phyloP scores from a whole-genome alignment of 2,329 filamentous ascomycete species.

The Hypoxylon sp. region DNA sequence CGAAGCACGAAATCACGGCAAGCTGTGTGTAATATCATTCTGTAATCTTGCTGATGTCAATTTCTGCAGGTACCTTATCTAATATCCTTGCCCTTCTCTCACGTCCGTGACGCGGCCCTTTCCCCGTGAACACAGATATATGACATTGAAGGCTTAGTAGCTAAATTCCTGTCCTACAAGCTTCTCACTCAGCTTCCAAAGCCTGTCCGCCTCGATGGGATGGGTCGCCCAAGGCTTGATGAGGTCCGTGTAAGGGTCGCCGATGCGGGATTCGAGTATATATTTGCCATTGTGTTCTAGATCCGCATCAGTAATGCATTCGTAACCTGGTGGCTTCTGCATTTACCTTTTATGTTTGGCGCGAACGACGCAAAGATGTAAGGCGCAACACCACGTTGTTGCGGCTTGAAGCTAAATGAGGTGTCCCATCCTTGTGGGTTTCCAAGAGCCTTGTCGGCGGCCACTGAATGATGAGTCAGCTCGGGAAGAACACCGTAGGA shows the following conservation, averaged over 20 bases:
- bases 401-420: background rate
- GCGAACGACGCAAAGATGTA: background rate
- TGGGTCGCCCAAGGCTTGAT: slow-evolving; percentile 46
- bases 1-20: background rate
- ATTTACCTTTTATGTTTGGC: background rate
- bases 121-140: background rate
- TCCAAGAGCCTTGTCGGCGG: slow-evolving; percentile 5
- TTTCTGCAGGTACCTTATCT: background rate
- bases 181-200: slow-evolving; percentile 53
- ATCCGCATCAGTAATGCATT: background rate
- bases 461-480: slow-evolving; percentile 1
- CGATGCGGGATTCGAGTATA: slow-evolving; percentile 49
- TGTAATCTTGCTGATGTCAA: background rate
- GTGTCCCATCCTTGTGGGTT: slow-evolving; percentile 3
- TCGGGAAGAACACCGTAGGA: background rate
- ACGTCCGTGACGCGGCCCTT: background rate
- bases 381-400: background rate
- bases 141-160: background rate
- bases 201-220: slow-evolving; percentile 47
- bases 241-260: slow-evolving; percentile 39
- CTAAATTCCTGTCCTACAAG: slow-evolving; percentile 50
- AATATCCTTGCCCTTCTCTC: background rate
- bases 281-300: slow-evolving; percentile 46
- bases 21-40: background rate
- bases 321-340: too few species aligned